phyloP scores from a whole-genome alignment of 2,329 filamentous ascomycete species.

The Teratosphaeria viscida region DNA sequence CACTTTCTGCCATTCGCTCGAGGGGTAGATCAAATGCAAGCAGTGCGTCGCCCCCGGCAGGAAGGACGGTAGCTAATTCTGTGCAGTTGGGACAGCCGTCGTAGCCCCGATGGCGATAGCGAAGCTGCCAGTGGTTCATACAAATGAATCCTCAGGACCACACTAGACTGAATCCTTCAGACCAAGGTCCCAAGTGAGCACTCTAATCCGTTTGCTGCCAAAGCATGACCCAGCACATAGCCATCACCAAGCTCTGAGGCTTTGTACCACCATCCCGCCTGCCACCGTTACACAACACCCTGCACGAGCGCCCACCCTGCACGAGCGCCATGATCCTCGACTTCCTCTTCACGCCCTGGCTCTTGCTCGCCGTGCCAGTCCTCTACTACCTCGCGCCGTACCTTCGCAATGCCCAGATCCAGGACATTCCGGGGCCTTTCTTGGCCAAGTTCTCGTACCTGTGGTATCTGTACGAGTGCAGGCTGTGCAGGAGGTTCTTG shows the following conservation, averaged over 20 bases:
- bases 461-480: conserved; percentile 59
- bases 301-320: not conserved
- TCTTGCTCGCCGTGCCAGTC: conserved; percentile 39
- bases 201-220: too few relatives aligned
- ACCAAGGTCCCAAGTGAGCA: not conserved
- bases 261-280: not conserved
- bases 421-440: conserved; percentile 51
- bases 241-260: not conserved
- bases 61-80: not conserved
- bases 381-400: conserved; percentile 51
- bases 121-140: not conserved
- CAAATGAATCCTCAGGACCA: too few relatives aligned
- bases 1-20: not conserved
- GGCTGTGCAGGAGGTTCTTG: conserved; percentile 49
- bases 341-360: conserved; percentile 35
- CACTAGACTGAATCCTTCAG: not conserved
- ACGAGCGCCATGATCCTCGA: conserved; percentile 26
- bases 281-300: not conserved
- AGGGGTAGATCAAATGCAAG: not conserved
- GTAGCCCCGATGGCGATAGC: not conserved
- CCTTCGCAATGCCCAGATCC: conserved; percentile 46
- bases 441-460: conserved; percentile 61
- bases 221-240: not conserved
- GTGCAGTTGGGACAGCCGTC: not conserved
- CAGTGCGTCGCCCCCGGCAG: not conserved